Conservation (phyloP, 2,329 filamentous ascomycete genomes). For the Lachnum nothofagi region DNA sequence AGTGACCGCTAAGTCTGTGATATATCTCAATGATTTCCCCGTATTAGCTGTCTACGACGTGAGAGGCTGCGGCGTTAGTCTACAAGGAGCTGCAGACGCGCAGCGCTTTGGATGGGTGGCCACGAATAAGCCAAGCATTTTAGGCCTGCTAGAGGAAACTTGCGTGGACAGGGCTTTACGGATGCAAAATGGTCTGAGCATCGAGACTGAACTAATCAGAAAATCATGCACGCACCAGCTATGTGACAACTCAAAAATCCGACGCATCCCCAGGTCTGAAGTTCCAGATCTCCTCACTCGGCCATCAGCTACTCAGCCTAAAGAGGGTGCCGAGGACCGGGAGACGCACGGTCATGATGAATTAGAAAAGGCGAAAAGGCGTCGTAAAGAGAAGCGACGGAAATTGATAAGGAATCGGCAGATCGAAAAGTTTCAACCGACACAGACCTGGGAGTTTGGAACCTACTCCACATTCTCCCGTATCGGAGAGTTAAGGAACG, state of each 20-base stretch:
- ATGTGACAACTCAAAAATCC: constrained; percentile 15
- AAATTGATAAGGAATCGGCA: constrained; percentile 2
- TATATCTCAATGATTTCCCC: constrained; percentile 30
- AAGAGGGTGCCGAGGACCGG: too few relatives aligned
- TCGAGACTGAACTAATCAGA: constrained; percentile 3
- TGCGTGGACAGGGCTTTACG: constrained; percentile 19
- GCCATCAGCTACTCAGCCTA: too few relatives aligned
- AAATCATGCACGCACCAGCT: constrained; percentile 13
- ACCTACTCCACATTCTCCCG: constrained; percentile 18
- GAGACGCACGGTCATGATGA: neutral
- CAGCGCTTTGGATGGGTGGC: constrained; percentile 24
- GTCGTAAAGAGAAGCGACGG: too few relatives aligned
- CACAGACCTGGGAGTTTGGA: constrained; percentile 25
- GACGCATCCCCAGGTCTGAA: constrained; percentile 16
- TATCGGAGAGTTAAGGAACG: constrained; percentile 29
- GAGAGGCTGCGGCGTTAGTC: constrained; percentile 21
- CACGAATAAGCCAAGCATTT: constrained; percentile 2
- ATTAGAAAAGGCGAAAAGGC: neutral
- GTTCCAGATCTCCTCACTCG: constrained; percentile 15
- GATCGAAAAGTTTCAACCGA: neutral
- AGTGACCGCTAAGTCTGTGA: constrained; percentile 28
- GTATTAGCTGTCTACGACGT: constrained; percentile 30
- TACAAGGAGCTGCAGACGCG: constrained; percentile 5
- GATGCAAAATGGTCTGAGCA: constrained; percentile 10
- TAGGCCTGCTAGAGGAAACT: constrained; percentile 19